Conservation (phyloP, 805 yeast species). For the Yarrowia sp. region DNA sequence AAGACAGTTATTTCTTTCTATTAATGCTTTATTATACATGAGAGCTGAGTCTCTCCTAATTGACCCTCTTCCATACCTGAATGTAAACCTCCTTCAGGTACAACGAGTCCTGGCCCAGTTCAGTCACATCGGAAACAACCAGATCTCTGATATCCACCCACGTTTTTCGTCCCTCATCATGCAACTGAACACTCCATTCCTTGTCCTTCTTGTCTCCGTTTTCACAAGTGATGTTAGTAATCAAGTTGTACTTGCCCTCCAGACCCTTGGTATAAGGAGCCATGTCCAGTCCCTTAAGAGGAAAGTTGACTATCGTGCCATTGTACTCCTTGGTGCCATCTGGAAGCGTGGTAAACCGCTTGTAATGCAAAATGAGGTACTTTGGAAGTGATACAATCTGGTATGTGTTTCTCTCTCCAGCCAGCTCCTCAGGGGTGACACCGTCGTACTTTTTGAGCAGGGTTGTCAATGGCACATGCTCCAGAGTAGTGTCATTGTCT, state of each 20-base stretch:
- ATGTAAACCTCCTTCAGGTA: conserved; percentile 68
- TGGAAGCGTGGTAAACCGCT: conserved; percentile 57
- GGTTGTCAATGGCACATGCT: conserved; percentile 58
- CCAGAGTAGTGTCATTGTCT: conserved; percentile 52
- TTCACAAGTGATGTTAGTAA: conserved; percentile 59
- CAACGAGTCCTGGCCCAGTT: conserved; percentile 62
- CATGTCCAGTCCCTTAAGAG: conserved; percentile 53
- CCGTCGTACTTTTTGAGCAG: conserved; percentile 55
- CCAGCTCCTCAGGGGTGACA: conserved; percentile 47
- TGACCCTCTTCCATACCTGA: conserved; percentile 65
- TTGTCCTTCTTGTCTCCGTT: conserved; percentile 45
- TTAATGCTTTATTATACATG: conserved; percentile 12
- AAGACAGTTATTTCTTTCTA: not conserved
- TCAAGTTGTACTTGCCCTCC: conserved; percentile 53
- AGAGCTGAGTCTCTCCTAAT: not conserved
- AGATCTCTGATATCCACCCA: conserved; percentile 71
- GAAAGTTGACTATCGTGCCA: conserved; percentile 69
- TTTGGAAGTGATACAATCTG: conserved; percentile 58
- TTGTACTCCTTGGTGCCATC: conserved; percentile 53
- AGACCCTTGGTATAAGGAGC: conserved; percentile 46
- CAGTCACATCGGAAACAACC: conserved; percentile 48
- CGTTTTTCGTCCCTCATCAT: conserved; percentile 52
- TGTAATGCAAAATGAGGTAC: conserved; percentile 62
- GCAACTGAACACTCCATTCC: conserved; percentile 60
- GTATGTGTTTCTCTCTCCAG: conserved; percentile 53